Evolutionary conservation across 176 grass and related monocot genomes (phyloP).

Genomic region (Bolboschoenus planiculmis): DNA sequence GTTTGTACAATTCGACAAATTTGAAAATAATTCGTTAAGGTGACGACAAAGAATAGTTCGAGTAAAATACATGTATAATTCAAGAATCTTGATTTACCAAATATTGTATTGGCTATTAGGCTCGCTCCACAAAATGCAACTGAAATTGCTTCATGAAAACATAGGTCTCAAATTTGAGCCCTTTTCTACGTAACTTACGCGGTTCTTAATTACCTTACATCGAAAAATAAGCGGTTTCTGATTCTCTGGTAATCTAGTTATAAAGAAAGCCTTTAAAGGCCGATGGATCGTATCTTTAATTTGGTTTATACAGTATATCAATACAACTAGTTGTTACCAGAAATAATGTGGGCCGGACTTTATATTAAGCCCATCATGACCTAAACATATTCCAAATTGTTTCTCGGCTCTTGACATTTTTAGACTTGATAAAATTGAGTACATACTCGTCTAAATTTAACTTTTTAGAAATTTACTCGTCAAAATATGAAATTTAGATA

Average conservation of each 20-base stretch:
- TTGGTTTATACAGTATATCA: neutral
- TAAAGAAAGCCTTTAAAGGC: neutral
- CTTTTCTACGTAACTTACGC: neutral
- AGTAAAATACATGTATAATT: neutral
- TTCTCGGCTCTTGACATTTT: neutral
- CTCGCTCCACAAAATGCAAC: conserved; percentile 1
- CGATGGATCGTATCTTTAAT: neutral
- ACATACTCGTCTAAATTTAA: too few relatives aligned
- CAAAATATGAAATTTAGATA: too few relatives aligned
- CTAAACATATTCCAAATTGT: neutral
- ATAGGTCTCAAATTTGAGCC: neutral
- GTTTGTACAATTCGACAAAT: too few relatives aligned
- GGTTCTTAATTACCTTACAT: neutral
- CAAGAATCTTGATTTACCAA: neutral
- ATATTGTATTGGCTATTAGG: neutral
- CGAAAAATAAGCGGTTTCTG: neutral
- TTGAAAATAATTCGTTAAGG: neutral
- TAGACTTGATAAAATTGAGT: too few relatives aligned
- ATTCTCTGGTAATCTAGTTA: neutral
- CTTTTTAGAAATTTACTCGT: too few relatives aligned
- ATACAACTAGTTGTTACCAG: neutral
- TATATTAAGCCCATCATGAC: neutral
- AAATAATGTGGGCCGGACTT: neutral
- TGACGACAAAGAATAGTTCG: neutral
- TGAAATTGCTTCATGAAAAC: neutral